Base-by-base conservation (phyloP, 1,284 basidiomycete species). In the Neonothopanus nambi region DNA sequence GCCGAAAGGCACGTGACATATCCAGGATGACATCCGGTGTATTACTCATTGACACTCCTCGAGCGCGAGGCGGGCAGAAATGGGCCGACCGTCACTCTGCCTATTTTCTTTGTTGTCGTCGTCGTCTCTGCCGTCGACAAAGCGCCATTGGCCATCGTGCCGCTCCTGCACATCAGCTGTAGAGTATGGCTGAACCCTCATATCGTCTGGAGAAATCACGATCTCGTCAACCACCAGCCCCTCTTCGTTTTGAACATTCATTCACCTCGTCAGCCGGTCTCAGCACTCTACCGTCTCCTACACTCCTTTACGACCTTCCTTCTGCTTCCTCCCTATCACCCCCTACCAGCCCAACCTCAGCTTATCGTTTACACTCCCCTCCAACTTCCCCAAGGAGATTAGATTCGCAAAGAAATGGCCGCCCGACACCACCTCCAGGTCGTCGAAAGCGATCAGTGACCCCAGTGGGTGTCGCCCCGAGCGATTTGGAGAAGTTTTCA, bases 291-390 rank as follows among this genome's bases (percentile, higher is more conserved):
- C 75, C 76, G 56, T 68, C 79, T 52, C 73, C 79, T 62, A 76
- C 82, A 45, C 82, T 89, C 65, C 82, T 89, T 70, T 89, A 90
- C 68, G 85, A 89, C 71, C 77, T 89, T 59, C 86, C 87, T 63
- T 78, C 84, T n/a, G 68, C 81, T 3, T 70, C 74, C 21, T 76
- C 80, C 21, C 65, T 76, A 63, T 68, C 61, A 17, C 69, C 74
- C 7, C 59, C 63, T 17, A 57, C 59, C 37, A 63, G 57, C n/a
- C 49, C 55, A 46, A 59, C 72, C 17, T 81, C 83, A 3, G 79
- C 82, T 20, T 76, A 70, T 50, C 79, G 78, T 57, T 76, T 36
- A 62, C 66, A 30, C 83, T 82, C 78, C 2, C 85, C 84, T 6
- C 82, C 87, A 18, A 78, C 78, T n/a, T 79, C 77, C 59, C 66